These are phyloP conservation scores for Ganoderma boninense DNA, from an alignment of 1,284 basidiomycete species.

Conservation along the genomic window DNA sequence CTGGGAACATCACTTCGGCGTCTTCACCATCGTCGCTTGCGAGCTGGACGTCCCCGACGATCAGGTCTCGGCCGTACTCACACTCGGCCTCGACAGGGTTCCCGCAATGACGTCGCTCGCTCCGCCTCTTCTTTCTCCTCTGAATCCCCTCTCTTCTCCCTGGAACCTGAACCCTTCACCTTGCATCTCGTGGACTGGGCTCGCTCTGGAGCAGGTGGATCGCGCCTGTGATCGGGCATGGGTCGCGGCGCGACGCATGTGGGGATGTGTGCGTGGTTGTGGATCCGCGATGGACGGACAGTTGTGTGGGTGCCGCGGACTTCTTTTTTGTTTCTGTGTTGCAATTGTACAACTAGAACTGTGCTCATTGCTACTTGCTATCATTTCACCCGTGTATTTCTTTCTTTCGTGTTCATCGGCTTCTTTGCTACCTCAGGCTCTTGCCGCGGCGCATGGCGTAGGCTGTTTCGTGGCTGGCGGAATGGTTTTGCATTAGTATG, in stretches of 20 bases:
- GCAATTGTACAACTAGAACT: slow-evolving; percentile 27
- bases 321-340: slow-evolving; percentile 23
- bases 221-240: neutral
- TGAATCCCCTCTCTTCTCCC: neutral
- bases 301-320: slow-evolving; percentile 14
- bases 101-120: slow-evolving; percentile 18
- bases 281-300: slow-evolving; percentile 5
- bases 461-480: neutral
- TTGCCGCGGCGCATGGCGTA: neutral
- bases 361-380: slow-evolving; percentile 15
- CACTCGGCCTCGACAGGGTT: slow-evolving; percentile 20
- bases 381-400: slow-evolving; percentile 22
- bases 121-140: neutral
- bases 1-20: slow-evolving; percentile 22
- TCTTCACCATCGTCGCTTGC: slow-evolving; percentile 20
- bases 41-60: slow-evolving; percentile 29
- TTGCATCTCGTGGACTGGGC: neutral
- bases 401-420: neutral
- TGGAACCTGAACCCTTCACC: neutral
- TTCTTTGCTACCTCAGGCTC: neutral
- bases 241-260: neutral
- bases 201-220: slow-evolving; percentile 4
- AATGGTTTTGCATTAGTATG: neutral
- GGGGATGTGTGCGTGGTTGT: neutral
- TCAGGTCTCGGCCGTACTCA: slow-evolving; percentile 22